Evolutionary conservation across 2,329 filamentous ascomycete species (phyloP).

Genomic region (Plenodomus biglobosus): DNA sequence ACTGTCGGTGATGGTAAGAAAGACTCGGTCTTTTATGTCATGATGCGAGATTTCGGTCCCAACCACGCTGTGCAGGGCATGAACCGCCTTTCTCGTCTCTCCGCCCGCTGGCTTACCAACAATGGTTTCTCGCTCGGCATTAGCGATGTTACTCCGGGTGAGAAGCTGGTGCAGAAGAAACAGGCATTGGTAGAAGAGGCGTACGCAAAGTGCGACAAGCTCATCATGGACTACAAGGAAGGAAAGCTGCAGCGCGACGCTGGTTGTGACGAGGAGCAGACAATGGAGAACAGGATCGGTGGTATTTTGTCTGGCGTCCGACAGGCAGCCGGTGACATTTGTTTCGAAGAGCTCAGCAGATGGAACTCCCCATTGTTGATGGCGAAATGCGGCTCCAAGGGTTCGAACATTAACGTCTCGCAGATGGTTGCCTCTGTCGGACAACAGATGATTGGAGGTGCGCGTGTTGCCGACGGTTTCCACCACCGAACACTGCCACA

Average conservation of each 20-base stretch:
- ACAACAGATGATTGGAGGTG: constrained; percentile 94
- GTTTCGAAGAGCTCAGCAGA: constrained; percentile 83
- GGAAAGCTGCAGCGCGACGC: constrained; percentile 83
- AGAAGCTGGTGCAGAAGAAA: constrained; percentile 70
- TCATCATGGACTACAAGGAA: constrained; percentile 77
- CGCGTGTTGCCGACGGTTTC: constrained; percentile 93
- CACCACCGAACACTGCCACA: constrained; percentile 93
- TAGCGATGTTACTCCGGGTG: constrained; percentile 85
- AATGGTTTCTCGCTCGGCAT: constrained; percentile 96
- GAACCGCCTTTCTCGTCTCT: constrained; percentile 90
- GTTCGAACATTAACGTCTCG: constrained; percentile 95
- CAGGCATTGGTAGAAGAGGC: constrained; percentile 73
- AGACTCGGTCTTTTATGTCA: constrained; percentile 95
- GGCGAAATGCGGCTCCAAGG: constrained; percentile 96
- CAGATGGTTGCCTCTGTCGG: constrained; percentile 98
- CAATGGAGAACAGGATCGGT: constrained; percentile 85
- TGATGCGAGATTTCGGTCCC: constrained; percentile 90
- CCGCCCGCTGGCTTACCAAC: constrained; percentile 83
- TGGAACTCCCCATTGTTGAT: constrained; percentile 95
- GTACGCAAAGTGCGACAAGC: constrained; percentile 77
- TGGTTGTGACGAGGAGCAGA: constrained; percentile 89
- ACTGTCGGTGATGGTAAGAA: constrained; percentile 98
- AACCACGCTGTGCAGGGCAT: constrained; percentile 86
- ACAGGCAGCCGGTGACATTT: constrained; percentile 85
- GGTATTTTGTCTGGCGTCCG: constrained; percentile 90